Conservation (phyloP, 2,329 filamentous ascomycete genomes). For the Ophiostoma sp. region DNA sequence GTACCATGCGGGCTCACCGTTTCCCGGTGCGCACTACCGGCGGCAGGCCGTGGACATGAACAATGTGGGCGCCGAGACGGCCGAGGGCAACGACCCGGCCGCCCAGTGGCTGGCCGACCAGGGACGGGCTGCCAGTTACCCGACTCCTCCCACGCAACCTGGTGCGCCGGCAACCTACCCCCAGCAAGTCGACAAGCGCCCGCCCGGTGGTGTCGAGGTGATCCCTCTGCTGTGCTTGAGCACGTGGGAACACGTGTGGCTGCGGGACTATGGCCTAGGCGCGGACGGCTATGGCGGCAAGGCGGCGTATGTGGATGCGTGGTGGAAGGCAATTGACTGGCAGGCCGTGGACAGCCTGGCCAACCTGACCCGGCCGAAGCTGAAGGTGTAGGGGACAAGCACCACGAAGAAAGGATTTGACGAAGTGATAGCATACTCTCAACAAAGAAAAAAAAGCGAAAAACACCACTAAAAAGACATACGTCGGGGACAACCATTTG, state of each 20-base stretch:
- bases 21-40: constrained; percentile 80
- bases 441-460: constrained; percentile 11
- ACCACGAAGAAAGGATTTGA: constrained; percentile 21
- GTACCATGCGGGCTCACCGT: constrained; percentile 88
- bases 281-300: constrained; percentile 67
- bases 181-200: constrained; percentile 40
- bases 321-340: constrained; percentile 93
- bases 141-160: background rate
- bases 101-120: constrained; percentile 39
- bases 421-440: constrained; percentile 22
- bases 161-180: constrained; percentile 23
- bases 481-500: background rate
- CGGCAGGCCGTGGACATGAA: constrained; percentile 70
- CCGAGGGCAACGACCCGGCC: constrained; percentile 29
- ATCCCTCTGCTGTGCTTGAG: constrained; percentile 85
- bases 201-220: constrained; percentile 67
- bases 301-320: constrained; percentile 69
- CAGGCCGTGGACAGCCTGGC: constrained; percentile 59
- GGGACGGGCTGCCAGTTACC: background rate
- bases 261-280: constrained; percentile 72
- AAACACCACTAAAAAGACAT: background rate
- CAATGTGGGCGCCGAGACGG: constrained; percentile 48
- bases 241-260: constrained; percentile 94
- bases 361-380: constrained; percentile 34
- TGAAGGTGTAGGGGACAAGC: constrained; percentile 23